Evolutionary conservation across 2,329 filamentous ascomycete genomes (phyloP).

Genomic region (Colletotrichum brevisporum): DNA sequence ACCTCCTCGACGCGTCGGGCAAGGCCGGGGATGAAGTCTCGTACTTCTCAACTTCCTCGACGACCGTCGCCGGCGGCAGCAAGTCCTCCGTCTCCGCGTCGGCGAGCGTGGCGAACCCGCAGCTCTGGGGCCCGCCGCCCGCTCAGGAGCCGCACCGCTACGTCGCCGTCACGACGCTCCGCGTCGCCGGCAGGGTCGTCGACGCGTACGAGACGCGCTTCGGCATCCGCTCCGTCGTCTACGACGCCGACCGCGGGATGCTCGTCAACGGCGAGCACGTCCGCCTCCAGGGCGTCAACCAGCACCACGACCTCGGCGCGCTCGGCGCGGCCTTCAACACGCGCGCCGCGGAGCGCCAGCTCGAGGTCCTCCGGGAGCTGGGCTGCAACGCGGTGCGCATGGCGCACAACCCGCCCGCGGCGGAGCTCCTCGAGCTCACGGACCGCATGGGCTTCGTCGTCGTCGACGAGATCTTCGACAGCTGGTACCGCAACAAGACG

Average conservation of each 20-base stretch:
- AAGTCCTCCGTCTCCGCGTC: conserved; percentile 54
- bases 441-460: conserved; percentile 66
- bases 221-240: conserved; percentile 61
- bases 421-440: conserved; percentile 64
- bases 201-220: conserved; percentile 65
- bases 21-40: conserved; percentile 48
- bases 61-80: conserved; percentile 48
- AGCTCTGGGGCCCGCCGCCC: conserved; percentile 64
- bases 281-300: conserved; percentile 61
- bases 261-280: conserved; percentile 61
- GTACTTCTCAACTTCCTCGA: conserved; percentile 49
- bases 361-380: conserved; percentile 64
- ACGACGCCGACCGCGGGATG: conserved; percentile 57
- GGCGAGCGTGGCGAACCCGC: conserved; percentile 49
- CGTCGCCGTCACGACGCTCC: conserved; percentile 59
- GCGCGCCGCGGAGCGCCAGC: conserved; percentile 62
- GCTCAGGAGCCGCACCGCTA: conserved; percentile 63
- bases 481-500: conserved; percentile 62
- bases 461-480: conserved; percentile 68
- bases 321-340: conserved; percentile 65
- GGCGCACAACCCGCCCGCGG: conserved; percentile 67
- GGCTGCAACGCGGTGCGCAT: conserved; percentile 65
- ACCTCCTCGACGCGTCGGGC: conserved; percentile 53
- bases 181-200: conserved; percentile 44
- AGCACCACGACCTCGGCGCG: conserved; percentile 67